Percentiles rank a stretch among this genome's conserved stretches.
These are phyloP conservation scores for Phanerochaete carnosa DNA, from an alignment of 768 basidiomycete species.

Conservation along the genomic window DNA sequence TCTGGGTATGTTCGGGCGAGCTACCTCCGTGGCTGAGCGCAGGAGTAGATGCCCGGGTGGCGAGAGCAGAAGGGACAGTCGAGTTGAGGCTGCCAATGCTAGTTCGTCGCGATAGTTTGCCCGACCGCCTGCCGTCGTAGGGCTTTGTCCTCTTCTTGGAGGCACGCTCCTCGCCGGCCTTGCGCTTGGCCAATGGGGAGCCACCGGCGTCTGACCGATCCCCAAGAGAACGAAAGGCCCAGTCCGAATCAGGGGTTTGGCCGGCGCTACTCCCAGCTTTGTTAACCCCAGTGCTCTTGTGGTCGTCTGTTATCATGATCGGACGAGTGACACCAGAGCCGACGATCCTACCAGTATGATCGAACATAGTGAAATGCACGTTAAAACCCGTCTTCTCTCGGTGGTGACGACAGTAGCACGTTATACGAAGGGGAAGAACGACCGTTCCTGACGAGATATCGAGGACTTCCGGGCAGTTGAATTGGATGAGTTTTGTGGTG, in stretches of 20 bases:
- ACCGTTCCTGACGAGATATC: constrained; percentile 87
- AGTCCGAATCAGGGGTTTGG: constrained; percentile 10
- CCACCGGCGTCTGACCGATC: constrained; percentile 25
- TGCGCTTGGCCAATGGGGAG: constrained; percentile 41
- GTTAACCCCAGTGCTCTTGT: constrained; percentile 67
- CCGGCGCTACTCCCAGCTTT: constrained; percentile 18
- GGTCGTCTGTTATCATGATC: constrained; percentile 99
- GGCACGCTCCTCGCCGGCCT: constrained; percentile 36
- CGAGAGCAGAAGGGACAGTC: constrained; percentile 23
- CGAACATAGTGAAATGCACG: constrained; percentile 83
- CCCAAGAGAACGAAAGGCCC: constrained; percentile 3
- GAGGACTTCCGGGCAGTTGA: constrained; percentile 89
- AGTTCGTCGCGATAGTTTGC: constrained; percentile 23
- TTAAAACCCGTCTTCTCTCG: constrained; percentile 95
- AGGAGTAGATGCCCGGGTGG: constrained; percentile 27
- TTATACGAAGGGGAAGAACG: constrained; percentile 89
- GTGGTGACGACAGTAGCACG: constrained; percentile 98
- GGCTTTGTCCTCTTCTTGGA: constrained; percentile 67
- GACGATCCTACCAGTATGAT: constrained; percentile 73
- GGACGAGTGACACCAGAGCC: constrained; percentile 81
- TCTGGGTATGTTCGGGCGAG: constrained; percentile 8
- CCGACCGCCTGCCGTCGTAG: constrained; percentile 46
- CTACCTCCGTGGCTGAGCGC: constrained; percentile 14
- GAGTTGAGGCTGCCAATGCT: constrained; percentile 29
- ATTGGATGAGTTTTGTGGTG: constrained; percentile 85